Percentiles rank a stretch among this genome's conserved stretches.
phyloP scores from a whole-genome alignment of 164 flowering plant genomes.

The Umbilicus rupestris region DNA sequence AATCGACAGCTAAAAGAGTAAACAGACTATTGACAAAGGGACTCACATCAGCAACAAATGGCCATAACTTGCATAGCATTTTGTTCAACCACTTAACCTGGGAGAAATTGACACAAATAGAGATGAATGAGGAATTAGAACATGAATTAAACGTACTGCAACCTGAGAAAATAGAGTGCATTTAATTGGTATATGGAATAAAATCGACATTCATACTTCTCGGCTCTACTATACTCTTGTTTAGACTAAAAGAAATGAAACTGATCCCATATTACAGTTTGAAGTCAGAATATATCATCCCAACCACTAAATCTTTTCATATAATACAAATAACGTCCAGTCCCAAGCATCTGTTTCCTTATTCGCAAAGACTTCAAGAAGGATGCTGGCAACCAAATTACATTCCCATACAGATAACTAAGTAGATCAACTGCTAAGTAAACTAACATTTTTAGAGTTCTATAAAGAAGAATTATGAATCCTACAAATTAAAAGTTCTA shows the following conservation, averaged over 20 bases:
- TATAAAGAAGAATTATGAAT: no score
- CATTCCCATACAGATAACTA: no score
- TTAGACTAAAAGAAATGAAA: background rate
- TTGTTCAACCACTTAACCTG: conserved; percentile 99
- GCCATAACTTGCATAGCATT: conserved; percentile 82
- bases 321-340: background rate
- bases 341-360: background rate
- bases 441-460: no score
- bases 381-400: no score
- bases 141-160: background rate
- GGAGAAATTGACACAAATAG: conserved; percentile 15
- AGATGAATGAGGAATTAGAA: conserved; percentile 4
- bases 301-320: background rate
- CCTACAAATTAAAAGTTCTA: no score
- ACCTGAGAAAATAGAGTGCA: background rate
- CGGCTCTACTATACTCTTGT: background rate
- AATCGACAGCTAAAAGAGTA: background rate
- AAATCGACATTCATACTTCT: background rate
- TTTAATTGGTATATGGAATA: background rate
- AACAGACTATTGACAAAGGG: conserved; percentile 8
- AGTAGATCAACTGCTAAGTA: no score
- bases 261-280: background rate
- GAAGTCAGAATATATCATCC: background rate
- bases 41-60: conserved; percentile 87
- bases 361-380: background rate